Conservation (phyloP, 192 early-diverging fungal genomes). For the Linnemannia hyalina region DNA sequence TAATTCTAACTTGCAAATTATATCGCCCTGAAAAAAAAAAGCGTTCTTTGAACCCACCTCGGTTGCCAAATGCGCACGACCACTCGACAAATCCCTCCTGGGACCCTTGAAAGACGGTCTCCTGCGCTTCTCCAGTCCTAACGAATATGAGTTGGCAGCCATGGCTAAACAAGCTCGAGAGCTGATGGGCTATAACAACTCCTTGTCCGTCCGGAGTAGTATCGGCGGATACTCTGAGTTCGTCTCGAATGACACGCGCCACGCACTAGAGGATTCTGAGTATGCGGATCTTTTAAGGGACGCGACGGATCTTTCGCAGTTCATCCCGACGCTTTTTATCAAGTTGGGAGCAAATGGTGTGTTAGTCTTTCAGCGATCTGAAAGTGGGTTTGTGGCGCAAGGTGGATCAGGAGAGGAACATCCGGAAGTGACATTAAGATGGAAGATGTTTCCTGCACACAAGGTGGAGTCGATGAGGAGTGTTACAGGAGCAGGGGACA, state of each 20-base stretch:
- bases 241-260: background rate
- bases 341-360: slow-evolving; percentile 80
- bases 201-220: background rate
- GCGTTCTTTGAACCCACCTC: slow-evolving; percentile 96
- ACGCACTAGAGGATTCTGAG: background rate
- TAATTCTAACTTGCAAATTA: background rate
- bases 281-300: slow-evolving; percentile 15
- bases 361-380: slow-evolving; percentile 44
- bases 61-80: slow-evolving; percentile 76
- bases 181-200: slow-evolving; percentile 14
- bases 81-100: slow-evolving; percentile 56
- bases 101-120: slow-evolving; percentile 15
- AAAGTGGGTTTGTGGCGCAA: background rate
- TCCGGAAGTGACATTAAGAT: slow-evolving; percentile 8
- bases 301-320: slow-evolving; percentile 58
- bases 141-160: slow-evolving; percentile 74
- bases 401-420: background rate
- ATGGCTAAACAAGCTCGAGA: slow-evolving; percentile 64
- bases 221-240: background rate
- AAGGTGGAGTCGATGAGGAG: slow-evolving; percentile 49
- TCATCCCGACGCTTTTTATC: slow-evolving; percentile 71
- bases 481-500: slow-evolving; percentile 87
- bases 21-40: background rate
- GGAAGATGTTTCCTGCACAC: slow-evolving; percentile 54
- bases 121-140: slow-evolving; percentile 78